phyloP scores from a whole-genome alignment of 1,139 yeast species.

The Lipomyces yarrowii region DNA sequence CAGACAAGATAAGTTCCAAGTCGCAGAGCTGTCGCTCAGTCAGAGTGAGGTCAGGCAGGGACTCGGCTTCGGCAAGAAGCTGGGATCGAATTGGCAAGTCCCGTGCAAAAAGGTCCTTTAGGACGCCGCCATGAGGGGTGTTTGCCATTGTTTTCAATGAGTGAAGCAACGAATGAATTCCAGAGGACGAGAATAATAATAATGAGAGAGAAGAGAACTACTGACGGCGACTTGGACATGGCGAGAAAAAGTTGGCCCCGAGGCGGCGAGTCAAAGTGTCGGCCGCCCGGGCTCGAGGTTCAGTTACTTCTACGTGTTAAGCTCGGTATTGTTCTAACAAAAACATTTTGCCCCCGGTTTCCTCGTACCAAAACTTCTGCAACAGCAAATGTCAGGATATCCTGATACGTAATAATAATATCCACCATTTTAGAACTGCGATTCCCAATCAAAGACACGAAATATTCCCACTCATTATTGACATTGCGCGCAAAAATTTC shows the following conservation, averaged over 20 bases:
- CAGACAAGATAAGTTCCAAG: conserved; percentile 84
- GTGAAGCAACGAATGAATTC: neutral
- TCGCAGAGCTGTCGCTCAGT: conserved; percentile 93
- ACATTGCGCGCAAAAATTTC: too few species aligned
- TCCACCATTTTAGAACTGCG: too few species aligned
- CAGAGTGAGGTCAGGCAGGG: conserved; percentile 58
- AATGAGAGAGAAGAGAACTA: neutral
- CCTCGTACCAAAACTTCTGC: too few species aligned
- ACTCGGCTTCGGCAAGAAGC: conserved; percentile 60
- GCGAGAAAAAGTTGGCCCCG: too few species aligned
- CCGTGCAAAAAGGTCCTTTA: conserved; percentile 83
- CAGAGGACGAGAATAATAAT: neutral
- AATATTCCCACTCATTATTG: neutral
- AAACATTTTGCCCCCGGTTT: too few species aligned
- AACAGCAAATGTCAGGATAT: too few species aligned
- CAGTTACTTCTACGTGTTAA: too few species aligned
- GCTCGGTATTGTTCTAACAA: too few species aligned
- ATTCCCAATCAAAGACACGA: neutral
- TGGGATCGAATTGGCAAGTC: conserved; percentile 64
- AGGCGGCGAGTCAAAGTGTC: too few species aligned
- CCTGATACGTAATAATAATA: too few species aligned
- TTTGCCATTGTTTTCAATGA: conserved; percentile 24
- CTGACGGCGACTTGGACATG: too few species aligned
- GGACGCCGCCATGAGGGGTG: conserved; percentile 40
- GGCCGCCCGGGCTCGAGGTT: too few species aligned